Evolutionary conservation across 1,139 yeast species (phyloP).

Genomic region (Yamadazyma triangularis): DNA sequence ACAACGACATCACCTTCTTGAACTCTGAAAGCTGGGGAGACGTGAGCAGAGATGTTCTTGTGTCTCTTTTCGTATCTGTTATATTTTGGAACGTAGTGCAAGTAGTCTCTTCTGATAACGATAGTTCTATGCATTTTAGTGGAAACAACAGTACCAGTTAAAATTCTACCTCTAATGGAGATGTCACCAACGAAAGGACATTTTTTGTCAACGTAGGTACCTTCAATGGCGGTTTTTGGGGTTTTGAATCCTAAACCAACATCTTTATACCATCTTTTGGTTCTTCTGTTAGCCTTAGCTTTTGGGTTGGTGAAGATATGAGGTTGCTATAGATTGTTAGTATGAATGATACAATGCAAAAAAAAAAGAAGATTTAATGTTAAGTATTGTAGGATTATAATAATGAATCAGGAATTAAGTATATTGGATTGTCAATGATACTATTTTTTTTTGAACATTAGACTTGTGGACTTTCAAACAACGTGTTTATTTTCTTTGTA

Average conservation of each 20-base stretch:
- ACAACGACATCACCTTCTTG: slow-evolving; percentile 98
- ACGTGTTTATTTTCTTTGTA: no score
- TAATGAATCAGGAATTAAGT: no score
- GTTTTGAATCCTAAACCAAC: slow-evolving; percentile 99
- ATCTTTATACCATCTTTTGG: slow-evolving; percentile 99
- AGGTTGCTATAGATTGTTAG: slow-evolving; percentile 68
- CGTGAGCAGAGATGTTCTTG: slow-evolving; percentile 99
- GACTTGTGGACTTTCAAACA: no score
- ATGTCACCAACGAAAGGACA: slow-evolving; percentile 98
- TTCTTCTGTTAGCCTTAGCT: slow-evolving; percentile 97
- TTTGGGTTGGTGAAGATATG: slow-evolving; percentile 99
- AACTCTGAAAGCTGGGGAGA: slow-evolving; percentile 99
- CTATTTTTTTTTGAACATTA: no score
- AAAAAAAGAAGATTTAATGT: no score
- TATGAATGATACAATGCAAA: no score
- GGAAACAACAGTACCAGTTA: slow-evolving; percentile 98
- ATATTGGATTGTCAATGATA: no score
- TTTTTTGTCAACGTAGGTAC: slow-evolving; percentile 99
- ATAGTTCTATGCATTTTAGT: slow-evolving; percentile 99
- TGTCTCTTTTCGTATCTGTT: slow-evolving; percentile 99
- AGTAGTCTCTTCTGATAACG: slow-evolving; percentile 99
- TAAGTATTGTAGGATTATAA: no score
- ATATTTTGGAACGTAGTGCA: slow-evolving; percentile 99
- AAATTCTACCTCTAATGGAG: slow-evolving; percentile 99
- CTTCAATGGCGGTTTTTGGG: slow-evolving; percentile 98